Conservation (phyloP, 1,139 yeast genomes). For the Debaryomycetaceae sp. region DNA sequence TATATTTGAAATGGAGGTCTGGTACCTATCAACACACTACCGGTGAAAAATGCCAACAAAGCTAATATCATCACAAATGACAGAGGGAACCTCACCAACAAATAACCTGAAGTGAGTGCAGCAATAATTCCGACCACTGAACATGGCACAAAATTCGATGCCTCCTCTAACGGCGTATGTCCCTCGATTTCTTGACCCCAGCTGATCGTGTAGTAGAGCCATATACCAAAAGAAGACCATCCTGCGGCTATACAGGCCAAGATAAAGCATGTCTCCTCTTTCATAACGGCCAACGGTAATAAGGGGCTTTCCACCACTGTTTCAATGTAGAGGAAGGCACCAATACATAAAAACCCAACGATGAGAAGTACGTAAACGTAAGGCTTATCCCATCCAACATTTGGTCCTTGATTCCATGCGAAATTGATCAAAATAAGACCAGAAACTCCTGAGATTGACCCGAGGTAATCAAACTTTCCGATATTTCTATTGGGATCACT, state of each 20-base stretch:
- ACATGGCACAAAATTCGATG: conserved; percentile 40
- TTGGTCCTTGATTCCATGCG: conserved; percentile 63
- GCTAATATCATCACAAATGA: conserved; percentile 43
- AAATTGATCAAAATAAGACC: conserved; percentile 52
- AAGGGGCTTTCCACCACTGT: conserved; percentile 37
- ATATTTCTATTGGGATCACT: conserved; percentile 16
- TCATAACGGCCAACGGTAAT: conserved; percentile 41
- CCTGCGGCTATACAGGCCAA: conserved; percentile 52
- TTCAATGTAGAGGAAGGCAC: conserved; percentile 35
- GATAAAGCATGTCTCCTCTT: conserved; percentile 42
- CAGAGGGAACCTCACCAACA: conserved; percentile 37
- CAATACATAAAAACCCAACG: conserved; percentile 39
- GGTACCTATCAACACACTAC: conserved; percentile 40
- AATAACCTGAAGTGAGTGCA: conserved; percentile 38
- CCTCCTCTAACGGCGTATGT: conserved; percentile 29
- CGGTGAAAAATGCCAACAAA: conserved; percentile 41
- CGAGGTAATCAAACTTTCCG: conserved; percentile 43
- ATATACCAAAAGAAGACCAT: conserved; percentile 60
- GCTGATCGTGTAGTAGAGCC: conserved; percentile 47
- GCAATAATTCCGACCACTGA: conserved; percentile 43
- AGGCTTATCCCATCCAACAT: conserved; percentile 50
- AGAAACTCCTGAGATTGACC: conserved; percentile 43
- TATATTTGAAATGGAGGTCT: conserved; percentile 44
- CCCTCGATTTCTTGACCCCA: conserved; percentile 30
- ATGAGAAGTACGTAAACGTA: conserved; percentile 51